Base-by-base conservation (phyloP, 805 yeast genomes). In the Saccharomycopsis oosterbeekiorum region DNA sequence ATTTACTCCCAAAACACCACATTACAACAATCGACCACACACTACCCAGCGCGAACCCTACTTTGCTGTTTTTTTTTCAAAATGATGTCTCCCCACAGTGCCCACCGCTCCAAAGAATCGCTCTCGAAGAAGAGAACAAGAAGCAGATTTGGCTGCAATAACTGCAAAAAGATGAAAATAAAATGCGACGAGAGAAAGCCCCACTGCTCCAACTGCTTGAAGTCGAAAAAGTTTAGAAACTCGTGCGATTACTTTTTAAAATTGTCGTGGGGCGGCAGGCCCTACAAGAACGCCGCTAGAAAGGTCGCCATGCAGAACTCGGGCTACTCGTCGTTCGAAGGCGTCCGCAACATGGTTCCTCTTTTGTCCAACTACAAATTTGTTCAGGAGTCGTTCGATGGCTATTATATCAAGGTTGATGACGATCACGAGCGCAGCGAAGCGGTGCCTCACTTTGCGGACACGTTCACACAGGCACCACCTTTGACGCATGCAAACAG, bases 251-350 rank as follows among this genome's bases (percentile, higher is more conserved):
- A 87, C 66, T 74, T 84, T 3, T 67, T 87, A 10, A 80, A 78
- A 63, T 73, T 87, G 39, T 79, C 83, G 0, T 88, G 93, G 93
- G 91, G 89, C 19, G 92, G 92, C 0, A 71, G 91, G 57, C 89
- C 89, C 0, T 80, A 76, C 68, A 81, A 81, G 74, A 73, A 68
- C 69, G 75, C 65, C 26, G 42, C 19, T 19, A 43, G 66, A 17
- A 63, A 63, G 37, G 37, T 61, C 14, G 65, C 65, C 12, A 61
- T 63, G 65, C 59, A 61, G 39, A 63, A 63, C 39, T 61, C 64
- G 34, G 65, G 65, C 42, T 63, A 47, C n/a, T 21, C 53, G 4
- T 47, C 53, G 19, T 47, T 47, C 14, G 56, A 24, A 10, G 53
- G 53, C 14, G 53, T 47, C 29, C 19, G 21, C 10, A 47, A 47